Conservation (phyloP, 2,329 filamentous ascomycete species). For the Aspergillus fructus region DNA sequence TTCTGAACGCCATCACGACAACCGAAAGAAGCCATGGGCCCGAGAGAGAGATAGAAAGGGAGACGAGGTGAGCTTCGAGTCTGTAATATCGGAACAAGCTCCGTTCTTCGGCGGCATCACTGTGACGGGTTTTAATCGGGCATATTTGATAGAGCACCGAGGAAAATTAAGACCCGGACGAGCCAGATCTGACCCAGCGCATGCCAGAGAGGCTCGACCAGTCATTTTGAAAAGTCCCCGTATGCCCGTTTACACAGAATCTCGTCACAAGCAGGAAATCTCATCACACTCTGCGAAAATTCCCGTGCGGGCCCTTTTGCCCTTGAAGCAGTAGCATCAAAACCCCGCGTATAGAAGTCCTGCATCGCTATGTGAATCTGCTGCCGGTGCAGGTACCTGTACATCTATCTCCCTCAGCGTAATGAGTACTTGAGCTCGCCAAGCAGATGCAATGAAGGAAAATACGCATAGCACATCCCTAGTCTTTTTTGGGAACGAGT, state of each 20-base stretch:
- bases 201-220: not conserved
- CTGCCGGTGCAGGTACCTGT: not conserved
- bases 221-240: slow-evolving; percentile 6
- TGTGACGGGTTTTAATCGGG: slow-evolving; percentile 10
- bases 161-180: not conserved
- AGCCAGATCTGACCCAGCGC: not conserved
- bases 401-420: not conserved
- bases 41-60: not conserved
- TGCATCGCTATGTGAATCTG: not conserved
- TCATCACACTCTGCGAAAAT: not conserved
- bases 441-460: slow-evolving; percentile 3
- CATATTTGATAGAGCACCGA: not conserved
- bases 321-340: slow-evolving; percentile 4
- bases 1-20: slow-evolving; percentile 5
- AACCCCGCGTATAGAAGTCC: not conserved
- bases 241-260: not conserved
- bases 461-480: slow-evolving; percentile 30
- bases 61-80: not conserved
- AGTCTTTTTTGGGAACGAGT: slow-evolving; percentile 50
- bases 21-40: not conserved
- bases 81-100: not conserved
- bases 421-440: not conserved
- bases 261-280: not conserved
- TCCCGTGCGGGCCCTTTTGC: slow-evolving; percentile 7
- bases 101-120: not conserved